Conservation (phyloP, 1,284 basidiomycete genomes). For the Amylostereum areolatum region DNA sequence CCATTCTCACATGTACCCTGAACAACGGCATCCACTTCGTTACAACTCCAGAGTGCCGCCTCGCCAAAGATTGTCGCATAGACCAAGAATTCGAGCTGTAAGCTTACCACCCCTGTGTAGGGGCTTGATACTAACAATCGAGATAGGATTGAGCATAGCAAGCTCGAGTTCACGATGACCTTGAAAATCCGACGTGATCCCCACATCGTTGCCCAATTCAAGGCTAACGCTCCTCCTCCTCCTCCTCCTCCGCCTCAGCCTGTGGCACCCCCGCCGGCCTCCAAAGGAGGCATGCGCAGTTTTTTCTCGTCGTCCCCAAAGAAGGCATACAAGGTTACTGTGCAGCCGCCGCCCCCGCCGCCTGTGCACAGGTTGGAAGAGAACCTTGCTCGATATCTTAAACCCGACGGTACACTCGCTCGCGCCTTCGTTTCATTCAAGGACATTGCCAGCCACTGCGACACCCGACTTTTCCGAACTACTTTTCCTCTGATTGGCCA, state of each 20-base stretch:
- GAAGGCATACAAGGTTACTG: slow-evolving; percentile 43
- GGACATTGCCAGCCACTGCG: slow-evolving; percentile 76
- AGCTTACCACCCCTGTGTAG: slow-evolving; percentile 23
- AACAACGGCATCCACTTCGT: slow-evolving; percentile 98
- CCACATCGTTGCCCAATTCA: slow-evolving; percentile 72
- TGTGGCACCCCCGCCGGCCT: slow-evolving; percentile 33
- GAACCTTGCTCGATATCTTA: slow-evolving; percentile 79
- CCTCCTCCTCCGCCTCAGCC: slow-evolving; percentile 39
- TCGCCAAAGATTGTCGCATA: slow-evolving; percentile 64
- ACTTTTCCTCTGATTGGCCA: slow-evolving; percentile 81
- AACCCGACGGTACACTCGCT: slow-evolving; percentile 74
- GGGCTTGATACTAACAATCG: slow-evolving; percentile 1
- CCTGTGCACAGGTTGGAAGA: slow-evolving; percentile 42
- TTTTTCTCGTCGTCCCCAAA: slow-evolving; percentile 79
- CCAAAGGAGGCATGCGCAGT: slow-evolving; percentile 62
- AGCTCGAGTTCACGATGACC: slow-evolving; percentile 86
- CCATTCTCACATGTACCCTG: slow-evolving; percentile 81
- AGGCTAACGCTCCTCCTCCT: slow-evolving; percentile 48
- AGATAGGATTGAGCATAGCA: slow-evolving; percentile 75
- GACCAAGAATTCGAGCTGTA: slow-evolving; percentile 94
- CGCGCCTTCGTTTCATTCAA: slow-evolving; percentile 83
- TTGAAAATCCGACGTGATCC: slow-evolving; percentile 80
- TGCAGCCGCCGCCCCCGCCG: slow-evolving; percentile 31
- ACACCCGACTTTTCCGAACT: slow-evolving; percentile 78
- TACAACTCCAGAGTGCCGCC: slow-evolving; percentile 75